Evolutionary conservation across 2,329 filamentous ascomycete genomes (phyloP).

Genomic region (Leptographium flavum): DNA sequence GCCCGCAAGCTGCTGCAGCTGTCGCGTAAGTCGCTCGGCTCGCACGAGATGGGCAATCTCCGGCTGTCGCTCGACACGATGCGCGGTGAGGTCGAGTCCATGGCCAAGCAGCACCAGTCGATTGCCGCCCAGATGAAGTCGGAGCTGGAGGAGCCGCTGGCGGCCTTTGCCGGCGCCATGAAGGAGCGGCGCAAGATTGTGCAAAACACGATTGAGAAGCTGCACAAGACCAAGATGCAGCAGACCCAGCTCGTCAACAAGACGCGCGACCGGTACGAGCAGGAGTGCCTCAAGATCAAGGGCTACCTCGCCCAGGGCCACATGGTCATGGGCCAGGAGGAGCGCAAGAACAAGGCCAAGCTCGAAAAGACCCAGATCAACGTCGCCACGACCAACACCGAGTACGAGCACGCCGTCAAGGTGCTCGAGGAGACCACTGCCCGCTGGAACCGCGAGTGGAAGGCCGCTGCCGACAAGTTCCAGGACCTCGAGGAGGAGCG

Average conservation of each 20-base stretch:
- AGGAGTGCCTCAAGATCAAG: conserved; percentile 96
- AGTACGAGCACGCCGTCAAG: conserved; percentile 90
- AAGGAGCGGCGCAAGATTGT: conserved; percentile 96
- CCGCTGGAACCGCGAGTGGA: conserved; percentile 97
- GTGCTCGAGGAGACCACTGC: conserved; percentile 86
- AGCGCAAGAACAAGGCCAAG: conserved; percentile 97
- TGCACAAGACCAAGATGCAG: conserved; percentile 83
- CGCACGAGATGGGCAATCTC: conserved; percentile 72
- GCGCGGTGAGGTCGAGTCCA: conserved; percentile 77
- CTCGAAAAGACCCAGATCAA: conserved; percentile 98
- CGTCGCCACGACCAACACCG: conserved; percentile 75
- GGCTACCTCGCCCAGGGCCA: conserved; percentile 96
- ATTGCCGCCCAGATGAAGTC: conserved; percentile 92
- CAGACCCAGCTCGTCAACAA: conserved; percentile 90
- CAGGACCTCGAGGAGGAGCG: conserved; percentile 97
- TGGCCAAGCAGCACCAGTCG: conserved; percentile 83
- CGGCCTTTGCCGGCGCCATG: conserved; percentile 84
- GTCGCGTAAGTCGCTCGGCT: conserved; percentile 77
- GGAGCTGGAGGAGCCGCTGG: conserved; percentile 85
- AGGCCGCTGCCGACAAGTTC: conserved; percentile 94
- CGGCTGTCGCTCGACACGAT: conserved; percentile 76
- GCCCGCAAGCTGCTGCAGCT: conserved; percentile 75
- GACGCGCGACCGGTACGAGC: conserved; percentile 88
- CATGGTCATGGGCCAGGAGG: conserved; percentile 99
- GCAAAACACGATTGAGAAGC: conserved; percentile 83